Conservation (phyloP, 768 basidiomycete genomes). For the Lactarius sanguifluus region DNA sequence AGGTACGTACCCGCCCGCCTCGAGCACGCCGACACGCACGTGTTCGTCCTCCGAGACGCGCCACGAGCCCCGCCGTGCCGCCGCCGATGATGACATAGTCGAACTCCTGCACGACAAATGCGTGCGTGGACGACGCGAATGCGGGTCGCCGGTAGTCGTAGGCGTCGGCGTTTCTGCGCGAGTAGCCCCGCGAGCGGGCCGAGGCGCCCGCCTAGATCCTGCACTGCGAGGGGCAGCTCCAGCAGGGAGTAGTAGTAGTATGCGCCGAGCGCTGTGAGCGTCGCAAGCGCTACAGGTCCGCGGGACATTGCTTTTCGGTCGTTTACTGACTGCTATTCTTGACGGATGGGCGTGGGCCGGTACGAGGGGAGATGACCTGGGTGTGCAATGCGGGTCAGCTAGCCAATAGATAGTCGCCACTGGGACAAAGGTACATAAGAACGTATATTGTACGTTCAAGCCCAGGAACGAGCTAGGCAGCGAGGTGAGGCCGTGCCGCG, state of each 20-base stretch:
- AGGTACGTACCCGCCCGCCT: too few species aligned
- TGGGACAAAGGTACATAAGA: neutral
- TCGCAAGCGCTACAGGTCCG: neutral
- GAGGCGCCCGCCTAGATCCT: neutral
- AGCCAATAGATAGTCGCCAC: neutral
- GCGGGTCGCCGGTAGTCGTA: conserved; percentile 7
- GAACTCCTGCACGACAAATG: conserved; percentile 22
- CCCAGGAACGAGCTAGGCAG: conserved; percentile 14
- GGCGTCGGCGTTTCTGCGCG: neutral
- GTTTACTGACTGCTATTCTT: neutral
- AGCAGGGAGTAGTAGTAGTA: conserved; percentile 5
- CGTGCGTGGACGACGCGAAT: conserved; percentile 16
- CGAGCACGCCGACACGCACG: conserved; percentile 32
- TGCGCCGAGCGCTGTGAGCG: conserved; percentile 11
- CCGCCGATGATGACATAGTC: conserved; percentile 28
- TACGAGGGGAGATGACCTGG: neutral
- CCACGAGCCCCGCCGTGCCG: conserved; percentile 36
- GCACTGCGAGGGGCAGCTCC: neutral
- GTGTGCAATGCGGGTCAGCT: neutral
- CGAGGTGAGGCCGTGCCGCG: conserved; percentile 7
- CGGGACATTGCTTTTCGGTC: conserved; percentile 13
- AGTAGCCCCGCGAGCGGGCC: neutral
- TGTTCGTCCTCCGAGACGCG: conserved; percentile 32
- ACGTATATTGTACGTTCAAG: neutral
- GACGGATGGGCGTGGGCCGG: neutral